Conservation (phyloP, 2,329 filamentous ascomycete species). For the Neofusicoccum umdonicola region DNA sequence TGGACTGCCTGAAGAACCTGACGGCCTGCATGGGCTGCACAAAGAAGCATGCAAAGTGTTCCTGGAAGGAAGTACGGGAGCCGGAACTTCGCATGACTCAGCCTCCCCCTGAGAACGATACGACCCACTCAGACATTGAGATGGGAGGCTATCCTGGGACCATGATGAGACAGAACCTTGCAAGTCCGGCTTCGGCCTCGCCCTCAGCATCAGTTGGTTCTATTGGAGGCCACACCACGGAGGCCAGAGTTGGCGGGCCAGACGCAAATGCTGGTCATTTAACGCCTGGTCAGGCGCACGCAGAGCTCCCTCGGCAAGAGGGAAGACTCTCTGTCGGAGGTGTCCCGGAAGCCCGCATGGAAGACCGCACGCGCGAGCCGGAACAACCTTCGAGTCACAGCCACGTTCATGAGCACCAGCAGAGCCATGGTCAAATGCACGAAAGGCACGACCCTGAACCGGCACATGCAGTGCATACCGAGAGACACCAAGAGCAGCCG, state of each 20-base stretch:
- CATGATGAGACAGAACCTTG: conserved; percentile 9
- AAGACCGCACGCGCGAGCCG: conserved; percentile 1
- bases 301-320: conserved; percentile 1
- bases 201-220: conserved; percentile 7
- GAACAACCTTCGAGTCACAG: not conserved
- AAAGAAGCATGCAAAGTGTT: conserved; percentile 85
- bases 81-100: conserved; percentile 55
- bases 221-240: conserved; percentile 1
- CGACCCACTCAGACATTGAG: conserved; percentile 13
- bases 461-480: not conserved
- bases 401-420: conserved; percentile 7
- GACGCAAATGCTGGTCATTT: conserved; percentile 3
- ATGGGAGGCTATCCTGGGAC: conserved; percentile 6
- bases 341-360: not conserved
- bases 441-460: not conserved
- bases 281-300: conserved; percentile 1
- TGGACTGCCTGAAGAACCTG: conserved; percentile 80
- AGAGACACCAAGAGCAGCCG: conserved; percentile 1
- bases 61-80: conserved; percentile 77
- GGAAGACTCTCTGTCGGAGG: not conserved
- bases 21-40: conserved; percentile 86
- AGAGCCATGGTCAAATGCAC: not conserved
- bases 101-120: not conserved
- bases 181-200: conserved; percentile 6
- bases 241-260: conserved; percentile 8